A percentile compares a stretch with the other conserved stretches of the same genome.
These are phyloP conservation scores for Blastomyces parvus DNA, from an alignment of 2,329 filamentous ascomycete species.

Conservation along the genomic window DNA sequence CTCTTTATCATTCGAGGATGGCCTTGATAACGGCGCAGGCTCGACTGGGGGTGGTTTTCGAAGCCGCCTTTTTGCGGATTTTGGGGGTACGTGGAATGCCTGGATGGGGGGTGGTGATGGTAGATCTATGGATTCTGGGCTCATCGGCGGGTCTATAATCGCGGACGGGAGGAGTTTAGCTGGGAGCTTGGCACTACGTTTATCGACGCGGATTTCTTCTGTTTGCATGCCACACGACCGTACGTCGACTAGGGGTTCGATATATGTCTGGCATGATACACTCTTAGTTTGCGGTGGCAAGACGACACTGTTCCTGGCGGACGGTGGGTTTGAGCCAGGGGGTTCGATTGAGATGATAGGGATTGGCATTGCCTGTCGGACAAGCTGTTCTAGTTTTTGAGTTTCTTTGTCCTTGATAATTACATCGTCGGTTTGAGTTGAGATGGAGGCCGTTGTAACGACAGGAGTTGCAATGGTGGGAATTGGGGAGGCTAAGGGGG, in stretches of 20 bases:
- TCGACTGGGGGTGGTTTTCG: slow-evolving; percentile 30
- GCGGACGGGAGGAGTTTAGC: slow-evolving; percentile 69
- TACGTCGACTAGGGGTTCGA: slow-evolving; percentile 39
- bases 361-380: slow-evolving; percentile 43
- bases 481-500: slow-evolving; percentile 10
- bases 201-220: slow-evolving; percentile 78
- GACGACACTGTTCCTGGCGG: slow-evolving; percentile 62
- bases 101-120: slow-evolving; percentile 24
- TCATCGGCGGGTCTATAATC: slow-evolving; percentile 48
- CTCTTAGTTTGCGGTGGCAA: slow-evolving; percentile 75
- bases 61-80: slow-evolving; percentile 23
- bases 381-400: slow-evolving; percentile 14
- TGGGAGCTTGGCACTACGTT: slow-evolving; percentile 63
- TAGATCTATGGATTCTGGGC: slow-evolving; percentile 15
- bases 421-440: slow-evolving; percentile 29
- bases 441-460: slow-evolving; percentile 12
- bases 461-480: not conserved
- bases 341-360: slow-evolving; percentile 89
- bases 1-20: slow-evolving; percentile 17
- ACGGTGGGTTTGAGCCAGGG: slow-evolving; percentile 71
- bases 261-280: slow-evolving; percentile 67
- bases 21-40: slow-evolving; percentile 31
- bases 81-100: slow-evolving; percentile 28
- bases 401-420: slow-evolving; percentile 14
- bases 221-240: slow-evolving; percentile 65